A percentile compares a stretch with the other conserved stretches of the same genome.
phyloP scores from a whole-genome alignment of 371 early-diverging fungal genomes.

The Choanephora cucurbitarum region DNA sequence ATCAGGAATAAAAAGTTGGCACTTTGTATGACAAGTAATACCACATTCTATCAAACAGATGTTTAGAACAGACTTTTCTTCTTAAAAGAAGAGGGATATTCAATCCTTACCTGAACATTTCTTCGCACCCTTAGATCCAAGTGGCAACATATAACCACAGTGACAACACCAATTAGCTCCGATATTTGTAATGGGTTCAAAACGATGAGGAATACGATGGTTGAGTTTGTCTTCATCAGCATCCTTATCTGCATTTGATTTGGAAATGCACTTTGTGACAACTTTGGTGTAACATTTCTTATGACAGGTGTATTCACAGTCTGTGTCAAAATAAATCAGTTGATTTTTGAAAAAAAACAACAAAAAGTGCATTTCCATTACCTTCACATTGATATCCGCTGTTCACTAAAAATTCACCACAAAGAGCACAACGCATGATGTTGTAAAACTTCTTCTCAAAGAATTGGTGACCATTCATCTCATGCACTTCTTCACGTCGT shows the following conservation, averaged over 20 bases:
- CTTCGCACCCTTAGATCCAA: slow-evolving; percentile 75
- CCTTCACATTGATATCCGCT: slow-evolving; percentile 92
- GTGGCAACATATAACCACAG: slow-evolving; percentile 94
- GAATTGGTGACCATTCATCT: slow-evolving; percentile 92
- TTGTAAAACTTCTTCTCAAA: slow-evolving; percentile 85
- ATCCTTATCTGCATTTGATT: slow-evolving; percentile 60
- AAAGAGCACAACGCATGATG: slow-evolving; percentile 94
- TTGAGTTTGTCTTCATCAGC: slow-evolving; percentile 72
- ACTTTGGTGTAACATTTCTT: slow-evolving; percentile 86
- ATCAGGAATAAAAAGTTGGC: slow-evolving; percentile 87
- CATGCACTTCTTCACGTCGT: slow-evolving; percentile 75
- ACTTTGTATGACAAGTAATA: slow-evolving; percentile 85
- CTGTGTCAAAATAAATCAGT: slow-evolving; percentile 34
- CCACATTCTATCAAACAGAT: slow-evolving; percentile 69
- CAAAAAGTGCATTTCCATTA: slow-evolving; percentile 30
- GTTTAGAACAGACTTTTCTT: not conserved
- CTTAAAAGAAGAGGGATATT: no score
- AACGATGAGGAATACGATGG: slow-evolving; percentile 96
- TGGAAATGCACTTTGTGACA: slow-evolving; percentile 89
- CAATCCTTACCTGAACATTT: slow-evolving; percentile 52
- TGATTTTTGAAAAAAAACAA: no score
- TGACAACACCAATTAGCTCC: slow-evolving; percentile 96
- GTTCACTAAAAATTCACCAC: slow-evolving; percentile 88
- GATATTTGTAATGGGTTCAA: slow-evolving; percentile 76
- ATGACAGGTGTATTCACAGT: slow-evolving; percentile 95